Base-by-base conservation (phyloP, 129 eudicot species). In the Kitagawia praeruptora region DNA sequence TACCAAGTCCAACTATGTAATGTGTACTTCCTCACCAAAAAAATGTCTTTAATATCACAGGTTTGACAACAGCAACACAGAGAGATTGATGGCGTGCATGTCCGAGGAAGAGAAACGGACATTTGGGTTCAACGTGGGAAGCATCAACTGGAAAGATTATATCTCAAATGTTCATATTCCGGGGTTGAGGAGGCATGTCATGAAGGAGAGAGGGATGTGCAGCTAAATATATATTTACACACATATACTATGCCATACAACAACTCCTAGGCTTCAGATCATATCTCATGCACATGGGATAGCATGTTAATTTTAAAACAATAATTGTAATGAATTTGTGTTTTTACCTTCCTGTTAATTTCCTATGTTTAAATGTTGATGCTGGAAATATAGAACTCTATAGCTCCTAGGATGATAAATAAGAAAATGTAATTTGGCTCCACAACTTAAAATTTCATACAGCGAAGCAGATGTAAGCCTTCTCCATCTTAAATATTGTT, bases 181-280 rank as follows among this genome's bases (percentile, higher is more conserved):
- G 8, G 98, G 98, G 41, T 87, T 92, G 79, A 91, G 98, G 88
- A 92, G 86, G 85, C 98, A 94, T 89, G 98, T 94, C 39, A 91
- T 92, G 97, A 94, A 94, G 86, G 98, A 97, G 74, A 89, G 98
- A 86, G 85, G 96, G 56, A 85, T 81, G 85, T 80, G 90, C 85
- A 85, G 79, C 82, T 80, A 79, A 47, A 9, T 48, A 71, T 31
- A 45, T 41, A 67, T 31, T 15, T 14, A 8, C 19, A 67, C 16
- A 67, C 42, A 38, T 27, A 80, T 46, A 72, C 23, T 21, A 82
- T n/a, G 69, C 69, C 69, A 61, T n/a, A 21, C 31, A n/a, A 58
- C 67, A 9, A 61, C 74, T 71, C 77, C 77, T 75, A 75, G 19
- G 61, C 42, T 45, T 75, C 77, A 27, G 42, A 39, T 66, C 39